Evolutionary conservation across 2,329 filamentous ascomycete species (phyloP).

Genomic region (Ceratocystis lukuohia): DNA sequence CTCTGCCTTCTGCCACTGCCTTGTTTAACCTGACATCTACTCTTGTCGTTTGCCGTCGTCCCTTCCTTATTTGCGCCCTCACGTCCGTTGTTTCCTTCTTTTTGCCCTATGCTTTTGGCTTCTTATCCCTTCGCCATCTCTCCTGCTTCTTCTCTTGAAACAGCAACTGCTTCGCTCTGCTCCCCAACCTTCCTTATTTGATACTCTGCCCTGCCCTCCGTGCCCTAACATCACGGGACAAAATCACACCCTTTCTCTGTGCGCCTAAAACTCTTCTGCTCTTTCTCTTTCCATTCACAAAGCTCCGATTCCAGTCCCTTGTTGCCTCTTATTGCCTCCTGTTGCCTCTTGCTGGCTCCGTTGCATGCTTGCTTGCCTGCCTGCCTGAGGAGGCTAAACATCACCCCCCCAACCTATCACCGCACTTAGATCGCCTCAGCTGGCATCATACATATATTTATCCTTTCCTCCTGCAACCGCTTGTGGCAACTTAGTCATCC

Average conservation of each 20-base stretch:
- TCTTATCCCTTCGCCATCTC: background rate
- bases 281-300: background rate
- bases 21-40: background rate
- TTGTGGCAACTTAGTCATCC: background rate
- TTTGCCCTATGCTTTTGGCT: background rate
- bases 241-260: background rate
- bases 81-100: background rate
- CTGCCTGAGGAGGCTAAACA: too few species aligned
- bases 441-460: background rate
- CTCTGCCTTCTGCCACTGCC: background rate
- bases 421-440: background rate
- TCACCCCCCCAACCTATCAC: background rate
- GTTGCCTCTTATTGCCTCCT: too few species aligned
- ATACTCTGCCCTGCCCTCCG: background rate
- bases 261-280: background rate
- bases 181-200: background rate
- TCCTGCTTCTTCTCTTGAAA: background rate
- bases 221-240: conserved; percentile 6
- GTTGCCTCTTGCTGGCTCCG: too few species aligned
- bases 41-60: background rate
- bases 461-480: background rate
- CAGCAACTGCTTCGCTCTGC: background rate
- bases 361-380: too few species aligned
- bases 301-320: too few species aligned
- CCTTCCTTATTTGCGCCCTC: background rate